phyloP scores from a whole-genome alignment of 345 rosid species.

The Erucastrum elatum region DNA sequence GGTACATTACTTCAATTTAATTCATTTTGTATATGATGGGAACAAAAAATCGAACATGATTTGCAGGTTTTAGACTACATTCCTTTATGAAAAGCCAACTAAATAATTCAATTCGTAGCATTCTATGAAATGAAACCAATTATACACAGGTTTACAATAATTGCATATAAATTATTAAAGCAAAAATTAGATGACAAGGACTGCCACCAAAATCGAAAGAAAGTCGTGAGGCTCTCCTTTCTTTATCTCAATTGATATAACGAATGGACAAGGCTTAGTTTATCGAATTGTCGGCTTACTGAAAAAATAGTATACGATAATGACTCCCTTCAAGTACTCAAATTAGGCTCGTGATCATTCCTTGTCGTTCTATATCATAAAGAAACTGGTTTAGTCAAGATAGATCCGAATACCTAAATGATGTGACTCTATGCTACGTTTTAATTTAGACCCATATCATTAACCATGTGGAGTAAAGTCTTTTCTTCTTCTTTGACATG shows the following conservation, averaged over 20 bases:
- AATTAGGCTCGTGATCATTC: slow-evolving; percentile 19
- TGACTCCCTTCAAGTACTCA: slow-evolving; percentile 8
- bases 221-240: slow-evolving; percentile 26
- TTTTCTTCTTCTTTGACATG: background rate
- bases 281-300: slow-evolving; percentile 2
- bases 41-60: background rate
- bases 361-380: background rate
- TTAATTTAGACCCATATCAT: background rate
- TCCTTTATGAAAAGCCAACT: background rate
- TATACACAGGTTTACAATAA: background rate
- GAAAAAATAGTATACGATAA: slow-evolving; percentile 13
- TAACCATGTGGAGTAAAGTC: background rate
- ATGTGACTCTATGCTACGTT: background rate
- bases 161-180: slow-evolving; percentile 16
- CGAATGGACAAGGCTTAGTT: slow-evolving; percentile 18
- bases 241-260: slow-evolving; percentile 1
- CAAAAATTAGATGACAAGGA: slow-evolving; percentile 18
- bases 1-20: background rate
- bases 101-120: background rate
- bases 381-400: slow-evolving; percentile 13
- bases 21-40: background rate
- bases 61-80: too few species aligned
- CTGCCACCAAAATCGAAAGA: slow-evolving; percentile 29
- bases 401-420: slow-evolving; percentile 27
- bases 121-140: background rate